phyloP scores from a whole-genome alignment of 352 stramenopile genomes.

The Peronospora farinosa region DNA sequence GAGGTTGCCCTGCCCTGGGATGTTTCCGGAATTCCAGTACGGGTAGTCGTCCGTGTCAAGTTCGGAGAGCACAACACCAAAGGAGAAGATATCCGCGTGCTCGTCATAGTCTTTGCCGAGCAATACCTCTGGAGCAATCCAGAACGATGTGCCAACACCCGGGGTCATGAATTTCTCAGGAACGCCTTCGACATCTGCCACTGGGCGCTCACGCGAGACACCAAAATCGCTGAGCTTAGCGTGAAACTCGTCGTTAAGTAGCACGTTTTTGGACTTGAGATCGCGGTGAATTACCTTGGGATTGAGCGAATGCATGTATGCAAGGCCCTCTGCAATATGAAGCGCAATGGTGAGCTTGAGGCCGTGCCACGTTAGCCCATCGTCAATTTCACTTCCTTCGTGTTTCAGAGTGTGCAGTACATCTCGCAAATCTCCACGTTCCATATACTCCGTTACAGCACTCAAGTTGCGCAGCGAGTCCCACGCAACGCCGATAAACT shows the following conservation, averaged over 20 bases:
- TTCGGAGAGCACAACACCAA: slow-evolving; percentile 43
- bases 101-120: slow-evolving; percentile 41
- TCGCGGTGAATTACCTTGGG: slow-evolving; percentile 74
- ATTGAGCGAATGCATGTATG: slow-evolving; percentile 60
- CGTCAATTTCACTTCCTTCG: slow-evolving; percentile 17
- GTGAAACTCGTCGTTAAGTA: slow-evolving; percentile 49
- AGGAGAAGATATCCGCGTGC: slow-evolving; percentile 39
- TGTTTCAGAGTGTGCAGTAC: slow-evolving; percentile 43
- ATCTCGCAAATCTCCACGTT: slow-evolving; percentile 56
- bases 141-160: slow-evolving; percentile 40
- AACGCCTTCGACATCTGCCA: slow-evolving; percentile 9
- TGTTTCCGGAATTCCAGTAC: slow-evolving; percentile 37
- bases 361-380: slow-evolving; percentile 39
- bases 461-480: slow-evolving; percentile 48
- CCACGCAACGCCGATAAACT: slow-evolving; percentile 66
- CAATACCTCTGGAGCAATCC: slow-evolving; percentile 41
- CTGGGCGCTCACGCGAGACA: slow-evolving; percentile 40
- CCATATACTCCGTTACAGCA: slow-evolving; percentile 70
- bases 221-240: slow-evolving; percentile 79
- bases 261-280: slow-evolving; percentile 75
- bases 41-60: slow-evolving; percentile 46
- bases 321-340: slow-evolving; percentile 55
- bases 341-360: slow-evolving; percentile 53
- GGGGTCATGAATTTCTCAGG: slow-evolving; percentile 49
- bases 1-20: slow-evolving; percentile 22